Conservation (phyloP, 2,329 filamentous ascomycete species). For the Xylaria sp. region DNA sequence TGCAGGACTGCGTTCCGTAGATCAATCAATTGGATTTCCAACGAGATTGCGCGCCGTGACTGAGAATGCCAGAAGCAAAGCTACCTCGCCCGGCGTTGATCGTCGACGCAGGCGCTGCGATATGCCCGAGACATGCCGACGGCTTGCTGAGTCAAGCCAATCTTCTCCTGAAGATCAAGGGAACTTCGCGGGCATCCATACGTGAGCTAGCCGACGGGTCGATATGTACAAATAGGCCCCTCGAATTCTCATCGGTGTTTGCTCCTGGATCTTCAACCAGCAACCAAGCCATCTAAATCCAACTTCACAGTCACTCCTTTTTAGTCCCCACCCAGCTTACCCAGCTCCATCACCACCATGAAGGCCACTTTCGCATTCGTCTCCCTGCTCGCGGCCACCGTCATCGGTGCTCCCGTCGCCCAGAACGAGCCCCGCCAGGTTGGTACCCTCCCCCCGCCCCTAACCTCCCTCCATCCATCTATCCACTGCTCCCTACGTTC, state of each 20-base stretch:
- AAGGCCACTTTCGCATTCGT: conserved; percentile 18
- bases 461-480: no score
- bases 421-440: not conserved
- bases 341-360: not conserved
- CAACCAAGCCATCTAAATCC: conserved; percentile 12
- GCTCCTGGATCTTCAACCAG: conserved; percentile 1
- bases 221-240: conserved; percentile 16
- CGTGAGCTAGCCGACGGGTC: not conserved
- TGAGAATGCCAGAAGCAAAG: not conserved
- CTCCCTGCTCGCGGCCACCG: conserved; percentile 20
- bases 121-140: conserved; percentile 41
- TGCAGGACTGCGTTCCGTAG: conserved; percentile 1
- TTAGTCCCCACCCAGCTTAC: not conserved
- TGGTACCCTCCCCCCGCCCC: not conserved
- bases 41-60: conserved; percentile 13
- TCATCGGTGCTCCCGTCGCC: conserved; percentile 10
- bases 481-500: no score
- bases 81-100: conserved; percentile 12
- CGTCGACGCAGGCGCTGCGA: not conserved
- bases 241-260: not conserved
- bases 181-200: not conserved
- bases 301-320: conserved; percentile 21
- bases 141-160: conserved; percentile 69
- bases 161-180: conserved; percentile 54
- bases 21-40: conserved; percentile 4